These are phyloP conservation scores for Arachis monticola DNA, from an alignment of 331 rosid species.

Conservation along the genomic window DNA sequence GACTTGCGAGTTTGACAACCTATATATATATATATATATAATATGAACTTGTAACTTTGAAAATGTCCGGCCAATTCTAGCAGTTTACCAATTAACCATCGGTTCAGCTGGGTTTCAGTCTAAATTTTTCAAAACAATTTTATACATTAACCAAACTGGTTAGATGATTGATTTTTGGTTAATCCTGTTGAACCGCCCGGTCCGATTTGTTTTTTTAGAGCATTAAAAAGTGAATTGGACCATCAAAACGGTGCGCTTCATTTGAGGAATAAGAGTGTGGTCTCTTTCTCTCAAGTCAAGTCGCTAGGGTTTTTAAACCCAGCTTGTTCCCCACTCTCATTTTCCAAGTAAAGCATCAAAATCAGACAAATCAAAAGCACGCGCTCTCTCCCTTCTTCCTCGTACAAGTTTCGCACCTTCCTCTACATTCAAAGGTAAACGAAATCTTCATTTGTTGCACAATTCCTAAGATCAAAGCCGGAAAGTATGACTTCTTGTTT, in stretches of 20 bases:
- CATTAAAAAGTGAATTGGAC: background rate
- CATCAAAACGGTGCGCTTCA: background rate
- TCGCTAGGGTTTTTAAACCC: background rate
- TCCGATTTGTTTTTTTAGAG: too few species aligned
- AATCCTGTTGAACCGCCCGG: too few species aligned
- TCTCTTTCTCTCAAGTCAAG: background rate
- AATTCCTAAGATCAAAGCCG: background rate
- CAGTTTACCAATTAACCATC: too few species aligned
- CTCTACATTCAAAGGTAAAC: background rate
- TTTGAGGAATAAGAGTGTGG: background rate
- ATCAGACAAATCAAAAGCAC: background rate
- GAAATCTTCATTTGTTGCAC: too few species aligned
- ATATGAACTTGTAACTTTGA: too few species aligned
- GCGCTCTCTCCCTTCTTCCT: background rate
- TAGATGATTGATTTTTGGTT: too few species aligned
- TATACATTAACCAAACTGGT: too few species aligned
- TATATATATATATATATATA: too few species aligned
- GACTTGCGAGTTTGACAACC: too few species aligned
- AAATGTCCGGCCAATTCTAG: too few species aligned
- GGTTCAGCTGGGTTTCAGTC: too few species aligned
- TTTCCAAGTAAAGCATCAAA: background rate
- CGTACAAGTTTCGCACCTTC: background rate
- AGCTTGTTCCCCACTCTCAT: background rate
- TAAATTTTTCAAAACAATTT: too few species aligned
- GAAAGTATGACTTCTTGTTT: background rate